Evolutionary conservation across 2,329 filamentous ascomycete species (phyloP).

Genomic region (Colletotrichum viniferum): DNA sequence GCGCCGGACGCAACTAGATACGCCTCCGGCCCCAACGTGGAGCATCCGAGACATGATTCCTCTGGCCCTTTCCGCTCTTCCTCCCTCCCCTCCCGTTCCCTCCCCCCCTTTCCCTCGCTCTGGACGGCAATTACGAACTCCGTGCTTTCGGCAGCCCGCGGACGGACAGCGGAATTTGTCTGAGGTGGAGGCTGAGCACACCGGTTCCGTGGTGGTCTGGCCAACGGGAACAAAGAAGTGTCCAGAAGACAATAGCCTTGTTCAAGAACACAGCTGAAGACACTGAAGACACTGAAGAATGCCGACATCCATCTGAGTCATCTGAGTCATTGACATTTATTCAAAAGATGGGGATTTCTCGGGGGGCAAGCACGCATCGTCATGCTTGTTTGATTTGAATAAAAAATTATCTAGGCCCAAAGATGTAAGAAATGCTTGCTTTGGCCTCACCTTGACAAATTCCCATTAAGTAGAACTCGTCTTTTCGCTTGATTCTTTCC

Average conservation of each 20-base stretch:
- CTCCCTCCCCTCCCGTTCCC: background rate
- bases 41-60: constrained; percentile 14
- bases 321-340: background rate
- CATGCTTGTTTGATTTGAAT: background rate
- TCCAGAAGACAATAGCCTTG: constrained; percentile 9
- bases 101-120: background rate
- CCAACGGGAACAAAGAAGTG: constrained; percentile 7
- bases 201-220: constrained; percentile 9
- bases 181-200: background rate
- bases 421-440: background rate
- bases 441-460: background rate
- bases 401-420: background rate
- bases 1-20: constrained; percentile 10
- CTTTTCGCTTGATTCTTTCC: background rate
- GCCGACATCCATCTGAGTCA: background rate
- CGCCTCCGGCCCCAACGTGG: constrained; percentile 10
- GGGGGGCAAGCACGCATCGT: background rate
- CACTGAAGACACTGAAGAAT: background rate
- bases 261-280: background rate
- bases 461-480: background rate
- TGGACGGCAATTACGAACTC: background rate
- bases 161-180: background rate
- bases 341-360: background rate
- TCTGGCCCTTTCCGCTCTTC: background rate
- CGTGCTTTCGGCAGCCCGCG: background rate